These are phyloP conservation scores for Entelexis sorbosivorans DNA, from an alignment of 1,139 yeast species.

Conservation along the genomic window DNA sequence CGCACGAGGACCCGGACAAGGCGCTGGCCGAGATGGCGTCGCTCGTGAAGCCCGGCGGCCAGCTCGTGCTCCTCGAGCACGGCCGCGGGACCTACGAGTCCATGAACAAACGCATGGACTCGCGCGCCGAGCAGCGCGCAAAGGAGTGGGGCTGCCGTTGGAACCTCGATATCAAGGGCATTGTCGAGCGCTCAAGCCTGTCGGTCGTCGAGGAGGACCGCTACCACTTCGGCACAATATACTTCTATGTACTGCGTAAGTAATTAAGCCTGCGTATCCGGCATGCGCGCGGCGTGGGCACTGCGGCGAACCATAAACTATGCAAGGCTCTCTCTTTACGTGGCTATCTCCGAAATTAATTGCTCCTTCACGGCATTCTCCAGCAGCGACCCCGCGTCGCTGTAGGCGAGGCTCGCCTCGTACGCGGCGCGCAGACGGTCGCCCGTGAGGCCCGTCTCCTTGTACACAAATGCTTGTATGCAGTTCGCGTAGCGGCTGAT, in stretches of 20 bases:
- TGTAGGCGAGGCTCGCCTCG: slow-evolving; percentile 77
- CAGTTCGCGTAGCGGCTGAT: slow-evolving; percentile 82
- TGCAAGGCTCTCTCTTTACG: too few species aligned
- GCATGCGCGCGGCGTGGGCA: too few species aligned
- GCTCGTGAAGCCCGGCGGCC: slow-evolving; percentile 79
- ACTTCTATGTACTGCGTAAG: slow-evolving; percentile 28
- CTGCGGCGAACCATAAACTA: too few species aligned
- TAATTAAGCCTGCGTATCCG: too few species aligned
- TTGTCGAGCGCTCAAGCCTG: slow-evolving; percentile 72
- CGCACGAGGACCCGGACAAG: slow-evolving; percentile 82
- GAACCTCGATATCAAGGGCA: slow-evolving; percentile 85
- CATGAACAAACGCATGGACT: slow-evolving; percentile 70
- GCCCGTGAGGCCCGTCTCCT: slow-evolving; percentile 81
- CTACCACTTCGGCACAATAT: slow-evolving; percentile 84
- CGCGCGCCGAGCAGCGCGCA: slow-evolving; percentile 71
- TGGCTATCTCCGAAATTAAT: slow-evolving; percentile 28
- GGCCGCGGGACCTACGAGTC: slow-evolving; percentile 76
- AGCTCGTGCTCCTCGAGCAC: slow-evolving; percentile 78
- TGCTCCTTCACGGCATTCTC: slow-evolving; percentile 64
- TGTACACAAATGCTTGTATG: slow-evolving; percentile 62
- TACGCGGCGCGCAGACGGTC: slow-evolving; percentile 68
- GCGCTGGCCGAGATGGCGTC: slow-evolving; percentile 65
- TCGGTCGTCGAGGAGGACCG: slow-evolving; percentile 70
- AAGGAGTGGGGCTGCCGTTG: slow-evolving; percentile 95
- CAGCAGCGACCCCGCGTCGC: slow-evolving; percentile 60